phyloP scores from a whole-genome alignment of 2,329 filamentous ascomycete species.

The Fusarium mangiferae region DNA sequence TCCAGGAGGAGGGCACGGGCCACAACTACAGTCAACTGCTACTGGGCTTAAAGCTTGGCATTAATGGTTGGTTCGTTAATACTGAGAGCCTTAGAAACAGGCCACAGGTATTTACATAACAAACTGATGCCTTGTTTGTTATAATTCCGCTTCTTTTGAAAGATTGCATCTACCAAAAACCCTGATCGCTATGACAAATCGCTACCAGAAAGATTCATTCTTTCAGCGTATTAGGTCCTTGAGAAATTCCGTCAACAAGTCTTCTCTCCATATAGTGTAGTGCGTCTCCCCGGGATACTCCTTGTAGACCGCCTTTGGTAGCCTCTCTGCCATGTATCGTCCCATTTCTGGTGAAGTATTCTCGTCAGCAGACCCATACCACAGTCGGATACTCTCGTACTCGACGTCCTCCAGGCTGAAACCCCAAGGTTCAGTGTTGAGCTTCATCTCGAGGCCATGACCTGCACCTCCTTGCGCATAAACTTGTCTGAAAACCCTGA shows the following conservation, averaged over 20 bases:
- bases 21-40: neutral
- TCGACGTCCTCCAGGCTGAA: neutral
- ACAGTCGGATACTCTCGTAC: neutral
- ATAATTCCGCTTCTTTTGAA: neutral
- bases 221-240: neutral
- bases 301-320: neutral
- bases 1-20: neutral
- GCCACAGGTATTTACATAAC: neutral
- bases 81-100: no score
- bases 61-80: neutral
- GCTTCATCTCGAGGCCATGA: neutral
- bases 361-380: neutral
- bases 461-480: neutral
- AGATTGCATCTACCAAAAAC: neutral
- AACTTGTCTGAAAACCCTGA: neutral
- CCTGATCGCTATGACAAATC: neutral
- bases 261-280: neutral
- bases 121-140: neutral
- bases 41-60: neutral
- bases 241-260: neutral
- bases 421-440: neutral
- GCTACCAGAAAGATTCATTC: no score
- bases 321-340: neutral
- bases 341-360: constrained; percentile 2
- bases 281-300: neutral